These are phyloP conservation scores for Colletotrichum euphorbiae DNA, from an alignment of 2,329 filamentous ascomycete genomes.

Conservation along the genomic window DNA sequence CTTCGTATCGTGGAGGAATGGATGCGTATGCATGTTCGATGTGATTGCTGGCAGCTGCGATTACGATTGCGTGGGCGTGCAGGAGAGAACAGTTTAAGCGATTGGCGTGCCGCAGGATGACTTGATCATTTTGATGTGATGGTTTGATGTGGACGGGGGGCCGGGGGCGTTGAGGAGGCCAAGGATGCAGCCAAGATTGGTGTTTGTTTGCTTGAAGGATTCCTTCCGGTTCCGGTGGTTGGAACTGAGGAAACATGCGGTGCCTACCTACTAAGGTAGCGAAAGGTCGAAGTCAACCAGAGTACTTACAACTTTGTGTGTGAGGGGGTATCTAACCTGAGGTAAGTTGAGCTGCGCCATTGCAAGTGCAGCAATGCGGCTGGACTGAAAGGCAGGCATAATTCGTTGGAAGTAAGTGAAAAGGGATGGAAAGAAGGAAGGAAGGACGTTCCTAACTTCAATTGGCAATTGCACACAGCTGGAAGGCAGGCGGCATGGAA, in stretches of 20 bases:
- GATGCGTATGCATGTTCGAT: constrained; percentile 15
- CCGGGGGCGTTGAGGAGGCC: background rate
- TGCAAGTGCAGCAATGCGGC: too few species aligned
- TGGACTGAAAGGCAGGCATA: too few species aligned
- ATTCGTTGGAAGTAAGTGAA: too few species aligned
- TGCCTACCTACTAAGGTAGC: too few species aligned
- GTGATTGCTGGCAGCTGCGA: constrained; percentile 7
- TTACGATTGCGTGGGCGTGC: constrained; percentile 14
- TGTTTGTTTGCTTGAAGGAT: background rate
- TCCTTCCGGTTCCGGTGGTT: too few species aligned
- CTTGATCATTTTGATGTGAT: background rate
- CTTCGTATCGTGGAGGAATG: constrained; percentile 21
- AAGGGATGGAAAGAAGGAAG: too few species aligned
- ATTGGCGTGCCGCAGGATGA: constrained; percentile 16
- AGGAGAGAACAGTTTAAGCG: constrained; percentile 1
- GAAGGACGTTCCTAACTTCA: too few species aligned
- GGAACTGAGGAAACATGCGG: background rate
- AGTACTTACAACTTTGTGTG: too few species aligned
- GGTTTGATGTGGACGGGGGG: background rate
- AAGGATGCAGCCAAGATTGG: background rate
- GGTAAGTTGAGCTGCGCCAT: too few species aligned
- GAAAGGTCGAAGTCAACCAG: background rate
- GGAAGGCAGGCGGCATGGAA: constrained; percentile 8
- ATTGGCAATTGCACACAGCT: too few species aligned
- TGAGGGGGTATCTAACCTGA: too few species aligned